Evolutionary conservation across 208 protist species (phyloP).

Genomic region (Zelonia costaricensis): DNA sequence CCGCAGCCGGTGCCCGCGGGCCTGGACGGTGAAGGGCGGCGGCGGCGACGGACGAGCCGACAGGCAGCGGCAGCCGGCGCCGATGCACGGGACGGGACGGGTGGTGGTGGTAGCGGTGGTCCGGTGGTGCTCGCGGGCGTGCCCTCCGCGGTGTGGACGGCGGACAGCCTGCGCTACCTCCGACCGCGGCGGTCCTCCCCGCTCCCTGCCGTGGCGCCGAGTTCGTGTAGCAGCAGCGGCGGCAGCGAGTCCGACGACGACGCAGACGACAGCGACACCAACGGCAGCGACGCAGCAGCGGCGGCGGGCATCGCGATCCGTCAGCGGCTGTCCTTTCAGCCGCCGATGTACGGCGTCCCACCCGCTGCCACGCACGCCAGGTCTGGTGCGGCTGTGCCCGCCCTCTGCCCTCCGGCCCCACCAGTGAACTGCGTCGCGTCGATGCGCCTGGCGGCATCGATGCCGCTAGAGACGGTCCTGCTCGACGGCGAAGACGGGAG

Average conservation of each 20-base stretch:
- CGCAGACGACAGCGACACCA: no score
- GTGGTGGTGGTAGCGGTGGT: background rate
- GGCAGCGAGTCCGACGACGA: background rate
- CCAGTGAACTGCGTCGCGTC: background rate
- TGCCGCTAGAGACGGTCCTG: conserved; percentile 22
- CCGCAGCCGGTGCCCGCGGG: conserved; percentile 3
- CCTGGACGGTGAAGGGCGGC: background rate
- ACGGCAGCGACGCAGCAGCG: no score
- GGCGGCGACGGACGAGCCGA: no score
- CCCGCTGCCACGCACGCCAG: background rate
- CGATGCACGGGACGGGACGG: background rate
- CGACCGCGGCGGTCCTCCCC: conserved; percentile 15
- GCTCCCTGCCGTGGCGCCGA: conserved; percentile 24
- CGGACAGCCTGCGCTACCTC: conserved; percentile 7
- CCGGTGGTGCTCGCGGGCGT: background rate
- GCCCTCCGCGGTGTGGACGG: conserved; percentile 3
- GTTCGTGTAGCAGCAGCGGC: conserved; percentile 19
- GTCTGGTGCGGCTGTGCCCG: background rate
- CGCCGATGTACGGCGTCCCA: conserved; percentile 3
- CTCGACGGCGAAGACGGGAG: conserved; percentile 6
- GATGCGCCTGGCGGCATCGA: conserved; percentile 15
- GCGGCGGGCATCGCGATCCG: no score
- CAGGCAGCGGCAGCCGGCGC: background rate
- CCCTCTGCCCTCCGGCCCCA: background rate
- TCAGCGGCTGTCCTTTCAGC: conserved; percentile 6